Evolutionary conservation across 192 early-diverging fungal species (phyloP), one percentile per base, ranked within the genome.

Genomic region (Gonapodya prolifera): DNA sequence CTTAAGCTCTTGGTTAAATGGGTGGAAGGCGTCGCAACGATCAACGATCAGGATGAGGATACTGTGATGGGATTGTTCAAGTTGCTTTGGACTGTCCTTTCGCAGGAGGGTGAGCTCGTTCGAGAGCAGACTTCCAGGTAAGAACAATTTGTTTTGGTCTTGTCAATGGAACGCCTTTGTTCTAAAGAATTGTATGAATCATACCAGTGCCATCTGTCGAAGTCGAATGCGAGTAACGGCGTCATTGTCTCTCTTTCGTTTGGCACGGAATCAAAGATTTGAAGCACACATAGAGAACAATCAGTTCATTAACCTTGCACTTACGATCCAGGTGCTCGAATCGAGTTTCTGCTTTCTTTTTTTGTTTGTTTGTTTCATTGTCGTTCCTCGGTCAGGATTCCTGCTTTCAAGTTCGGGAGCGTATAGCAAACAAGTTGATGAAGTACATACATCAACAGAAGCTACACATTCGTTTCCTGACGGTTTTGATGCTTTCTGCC

Each of bases 321-420:
- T 92, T 34, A 82, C 87, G 2, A 81, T 89, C 33, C 92, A 93
- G 77, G 86, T 87, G 78, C 28, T 69, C 1, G 17, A 34, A 71
- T 31, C 0, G 45, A 8, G 13, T 69, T 69, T n/a, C n/a, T n/a
- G 45, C 45, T 8, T 69, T 69, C 45, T n/a, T 69, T 0, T 35
- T 29, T 1, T n/a, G n/a, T n/a, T n/a, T n/a, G n/a, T n/a, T n/a
- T n/a, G n/a, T n/a, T n/a, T n/a, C n/a, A n/a, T n/a, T n/a, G 1
- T 29, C 76, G 17, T 80, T 31, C 78, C 85, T 28, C 69, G 0
- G 16, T 16, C 88, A 94, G 84, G 94, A 95, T 80, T 83, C 92
- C 1, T 89, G 91, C 78, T 95, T 86, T 78, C 86, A 94, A 78
- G 94, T 96, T 34, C 92, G 97, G 1, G 85, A 88, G 34, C 80